Evolutionary conservation across 2,329 filamentous ascomycete genomes (phyloP), one percentile per base, ranked within the genome.

Genomic region (Fusarium anguioides): DNA sequence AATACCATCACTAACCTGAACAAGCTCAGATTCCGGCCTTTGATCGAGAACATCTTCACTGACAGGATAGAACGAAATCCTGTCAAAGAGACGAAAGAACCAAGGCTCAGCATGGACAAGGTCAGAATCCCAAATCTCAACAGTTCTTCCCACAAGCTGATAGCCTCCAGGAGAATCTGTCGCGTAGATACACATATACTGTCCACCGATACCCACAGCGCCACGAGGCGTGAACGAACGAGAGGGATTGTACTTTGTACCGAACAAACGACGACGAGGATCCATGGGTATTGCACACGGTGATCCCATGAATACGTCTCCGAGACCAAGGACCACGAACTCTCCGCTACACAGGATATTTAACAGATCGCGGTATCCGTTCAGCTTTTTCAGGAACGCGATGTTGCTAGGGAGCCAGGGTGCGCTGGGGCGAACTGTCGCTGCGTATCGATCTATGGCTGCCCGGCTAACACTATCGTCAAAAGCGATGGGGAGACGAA

Each of bases 391-490:
- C 4, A 82, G 63, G 55, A 90, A 91, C 2, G 84, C 80, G 37
- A 89, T 79, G 52, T 89, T 89, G 66, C 87, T 85, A 0, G 88
- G 88, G 0, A 90, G 79, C 71, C 88, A 91, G 0, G 86, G 83
- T 0, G 88, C 88, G 46, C 87, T 83, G 2, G 84, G 81, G 8
- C 88, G 82, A 63, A 89, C 87, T 1, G 87, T 89, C 23, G 85
- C 84, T 72, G 84, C 84, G 74, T 91, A 91, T 5, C 88, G 81
- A 42, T 85, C 77, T 1, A 88, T 82, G 1, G 87, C 87, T 31
- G 85, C 82, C 20, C 81, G 71, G 55, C 75, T 76, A n/a, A 76
- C 73, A 17, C 64, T 68, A 55, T 81, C 79, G 37, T 81, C 71
- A 53, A 81, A 79, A 9, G 77, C 76, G 29, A 82, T 71, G 0